Evolutionary conservation across 805 yeast species (phyloP), one percentile per base, ranked within the genome.

Genomic region (Ogataea minuta): DNA sequence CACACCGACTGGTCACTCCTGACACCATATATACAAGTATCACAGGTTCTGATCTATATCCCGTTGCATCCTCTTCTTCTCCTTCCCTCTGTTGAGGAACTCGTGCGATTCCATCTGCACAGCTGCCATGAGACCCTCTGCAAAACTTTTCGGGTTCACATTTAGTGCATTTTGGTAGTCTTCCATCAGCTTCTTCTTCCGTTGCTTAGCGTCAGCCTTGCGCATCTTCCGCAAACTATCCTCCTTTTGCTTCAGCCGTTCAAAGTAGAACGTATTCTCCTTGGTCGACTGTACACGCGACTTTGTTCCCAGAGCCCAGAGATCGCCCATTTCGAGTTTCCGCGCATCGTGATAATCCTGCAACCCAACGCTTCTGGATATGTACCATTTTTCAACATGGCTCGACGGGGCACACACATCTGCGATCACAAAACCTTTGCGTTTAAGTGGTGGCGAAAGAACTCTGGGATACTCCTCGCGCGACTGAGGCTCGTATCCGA

Each of bases 341-440:
- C 97, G 72, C 0, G 96, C 96, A 66, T 93, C 98, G 55, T 86
- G 95, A 51, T 87, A 93, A 2, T 70, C 77, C 45, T 77, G 83
- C 45, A 78, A 77, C 5, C 87, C 84, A 39, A 76, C 70, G 13
- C 95, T 79, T 57, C 81, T 84, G 0, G 97, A 83, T 2, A 93
- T 75, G 11, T 81, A 81, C 96, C 97, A 89, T 43, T 81, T 79
- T 62, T 91, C 97, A 29, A 91, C 62, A 32, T 74, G 72, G 1
- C 96, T 96, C 10, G 81, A 72, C 0, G 90, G 76, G 0, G 87
- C 78, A 67, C 96, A 88, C 2, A 89, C 74, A 48, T 80, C 84
- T 59, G 90, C 70, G 16, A 77, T 67, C 12, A 91, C 93, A 63
- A 89, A 95, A 3, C 89, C 87, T 56, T 87, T 85, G 34, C 83